A percentile compares a stretch with the other conserved stretches of the same genome.
These are phyloP conservation scores for Exserohilum rostratum DNA, from an alignment of 2,329 filamentous ascomycete genomes.

Conservation along the genomic window DNA sequence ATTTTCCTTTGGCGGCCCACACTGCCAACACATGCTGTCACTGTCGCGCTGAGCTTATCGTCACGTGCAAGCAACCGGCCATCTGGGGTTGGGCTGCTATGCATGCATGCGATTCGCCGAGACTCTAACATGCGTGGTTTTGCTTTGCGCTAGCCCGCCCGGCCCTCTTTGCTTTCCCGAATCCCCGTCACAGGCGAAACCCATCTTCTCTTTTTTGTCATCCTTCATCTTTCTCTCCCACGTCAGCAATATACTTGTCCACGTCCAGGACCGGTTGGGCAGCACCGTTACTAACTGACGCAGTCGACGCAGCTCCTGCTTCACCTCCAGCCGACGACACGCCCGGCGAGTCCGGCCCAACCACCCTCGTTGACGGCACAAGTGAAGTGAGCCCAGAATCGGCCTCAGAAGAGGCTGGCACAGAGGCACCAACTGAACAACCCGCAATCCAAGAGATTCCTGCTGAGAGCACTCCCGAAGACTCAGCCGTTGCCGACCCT, in stretches of 20 bases:
- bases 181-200: constrained; percentile 18
- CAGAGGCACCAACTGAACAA: constrained; percentile 11
- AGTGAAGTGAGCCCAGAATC: constrained; percentile 13
- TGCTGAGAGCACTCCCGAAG: constrained; percentile 1
- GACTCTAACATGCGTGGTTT: constrained; percentile 29
- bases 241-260: constrained; percentile 1
- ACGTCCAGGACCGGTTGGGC: neutral
- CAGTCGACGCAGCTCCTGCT: constrained; percentile 9
- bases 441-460: neutral
- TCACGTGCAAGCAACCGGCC: constrained; percentile 32
- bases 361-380: constrained; percentile 11
- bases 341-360: constrained; percentile 10
- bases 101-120: constrained; percentile 38
- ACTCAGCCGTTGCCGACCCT: constrained; percentile 3
- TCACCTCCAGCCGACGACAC: neutral
- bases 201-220: constrained; percentile 10
- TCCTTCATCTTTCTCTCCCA: constrained; percentile 7
- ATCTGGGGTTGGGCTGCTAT: constrained; percentile 32
- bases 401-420: constrained; percentile 13
- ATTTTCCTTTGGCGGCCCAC: constrained; percentile 21
- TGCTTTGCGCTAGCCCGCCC: constrained; percentile 23
- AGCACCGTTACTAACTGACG: constrained; percentile 14
- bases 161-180: constrained; percentile 18
- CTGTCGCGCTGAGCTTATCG: constrained; percentile 31
- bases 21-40: constrained; percentile 20